Evolutionary conservation across 2,329 filamentous ascomycete species (phyloP), one percentile per base, ranked within the genome.

Genomic region (Bipolaris sorokiniana): DNA sequence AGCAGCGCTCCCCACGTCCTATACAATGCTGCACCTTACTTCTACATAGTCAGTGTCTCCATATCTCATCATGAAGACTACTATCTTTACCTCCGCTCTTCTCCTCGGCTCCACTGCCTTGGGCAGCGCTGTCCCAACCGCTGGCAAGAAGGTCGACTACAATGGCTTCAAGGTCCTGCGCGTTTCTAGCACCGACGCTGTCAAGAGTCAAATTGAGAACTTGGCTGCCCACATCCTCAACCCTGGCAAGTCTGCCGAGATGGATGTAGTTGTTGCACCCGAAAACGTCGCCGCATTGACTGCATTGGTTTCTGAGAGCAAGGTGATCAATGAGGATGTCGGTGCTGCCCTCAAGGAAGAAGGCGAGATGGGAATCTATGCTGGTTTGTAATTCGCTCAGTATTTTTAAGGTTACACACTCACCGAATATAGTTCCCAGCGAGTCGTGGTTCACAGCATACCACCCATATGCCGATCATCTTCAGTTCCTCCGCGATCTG

Each of bases 381-480:
- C 71, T 31, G 72, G 72, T 73, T 55, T 10, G 55, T 63, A n/a
- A 2, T 11, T 10, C 26, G n/a, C 15, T 44, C n/a, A 5, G 1
- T n/a, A 31, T 6, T 5, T 23, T 18, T 10, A 7, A 33, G 16
- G 20, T 36, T 13, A 13, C 1, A 16, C 22, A 20, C 51, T 69
- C 11, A 69, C 18, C 18, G 11, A 5, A 6, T 11, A 0, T 15
- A 71, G 72, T 74, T 0, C 73, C 73, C 6, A 68, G 64, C 34
- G 73, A 73, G 58, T 63, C 65, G 7, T 76, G 72, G 72, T 76
- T 76, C 55, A 74, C 70, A 3, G 67, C 73, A 10, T 76, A 76
- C 54, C 74, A 76, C 37, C 48, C 72, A 3, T 76, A 75, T 38
- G 67, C 72, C 44, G 70, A 75, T 45, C 73, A 76, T 33, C 38